Base-by-base conservation (phyloP, 805 yeast genomes). In the Sugiyamaella mastotermitis region DNA sequence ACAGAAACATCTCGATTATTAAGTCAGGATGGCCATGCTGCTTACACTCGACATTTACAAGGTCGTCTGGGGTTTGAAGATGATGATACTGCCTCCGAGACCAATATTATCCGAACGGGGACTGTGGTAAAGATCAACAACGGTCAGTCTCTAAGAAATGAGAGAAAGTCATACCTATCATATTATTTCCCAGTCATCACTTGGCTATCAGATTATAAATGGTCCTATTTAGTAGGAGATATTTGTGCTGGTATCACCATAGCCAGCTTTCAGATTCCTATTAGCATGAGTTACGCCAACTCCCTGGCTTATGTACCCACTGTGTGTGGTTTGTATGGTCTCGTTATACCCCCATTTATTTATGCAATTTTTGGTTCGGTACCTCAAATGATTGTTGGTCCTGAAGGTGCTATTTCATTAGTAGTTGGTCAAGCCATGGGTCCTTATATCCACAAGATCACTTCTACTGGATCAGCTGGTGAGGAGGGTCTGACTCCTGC, bases 251-350 rank as follows among this genome's bases (percentile, higher is more conserved):
- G 98, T 0, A 52, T 86, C 3, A 79, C 97, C 0, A 59, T 88
- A 24, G 96, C 95, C 0, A 80, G 92, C 3, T 90, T 87, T 60
- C 97, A 88, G 57, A 76, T 90, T 34, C 97, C 98, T 1, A 65
- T 90, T 38, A 81, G 87, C n/a, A 69, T 80, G 71, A 74, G 83
- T 2, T 82, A 82, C 52, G 92, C 95, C 3, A 79, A 85, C 0
- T 79, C 94, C 0, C 66, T 87, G 31, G 94, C 95, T 1, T 85
- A 80, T 50, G 80, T 85, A 9, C 90, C 92, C 8, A 84, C 95
- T 0, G 58, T 81, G 2, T 76, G 82, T 47, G 96, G 96, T 0
- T 65, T 88, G 6, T 73, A 79, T 47, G 84, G 87, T 0, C 68
- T 86, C 33, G 78, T 84, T 1, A 66, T 83, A 3, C 85, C 92